Evolutionary conservation across 306 rosid species (phyloP), one percentile per base, ranked within the genome.

Genomic region (Echinosophora koreensis): DNA sequence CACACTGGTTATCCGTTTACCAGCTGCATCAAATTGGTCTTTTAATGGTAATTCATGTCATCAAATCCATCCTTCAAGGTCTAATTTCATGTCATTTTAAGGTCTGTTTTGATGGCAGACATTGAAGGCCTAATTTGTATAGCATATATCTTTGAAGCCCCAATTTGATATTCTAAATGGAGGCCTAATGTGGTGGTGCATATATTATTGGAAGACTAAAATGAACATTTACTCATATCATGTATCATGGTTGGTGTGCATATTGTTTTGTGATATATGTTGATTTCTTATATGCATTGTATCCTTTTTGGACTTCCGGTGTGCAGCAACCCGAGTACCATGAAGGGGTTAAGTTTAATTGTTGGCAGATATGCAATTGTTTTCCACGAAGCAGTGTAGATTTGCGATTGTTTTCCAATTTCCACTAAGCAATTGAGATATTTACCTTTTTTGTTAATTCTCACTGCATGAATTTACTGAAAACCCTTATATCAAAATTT

Each of bases 341-440:
- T 1, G 38, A 39, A 63, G 34, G 16, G 35, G 50, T 6, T 34
- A 69, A 42, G 27, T 5, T 32, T 70, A 54, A 16, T 30, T 49
- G 41, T 28, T 13, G 14, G 7, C 6, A 72, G 37, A 71, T 78
- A 71, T 60, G 37, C 34, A 54, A 32, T 73, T 79, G 50, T 39
- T 62, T 3, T 61, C 44, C 30, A 10, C 6, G 27, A 39, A 79
- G 17, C 22, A 22, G 38, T 41, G 12, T 6, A 72, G 39, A 71
- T 78, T 62, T 61, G 39, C 37, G 41, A 35, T 59, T 79, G 52
- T 41, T 64, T 4, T 52, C 47, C 32, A 6, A 30, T 64, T 4
- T 52, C 47, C 32, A 6, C 5, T 16, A 30, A 71, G 22, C 54
- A 37, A 74, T 49, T 59, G 42, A 59, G 17, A 39, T 58, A 46